Base-by-base conservation (phyloP, 2,329 filamentous ascomycete species). In the Periconia sp. region DNA sequence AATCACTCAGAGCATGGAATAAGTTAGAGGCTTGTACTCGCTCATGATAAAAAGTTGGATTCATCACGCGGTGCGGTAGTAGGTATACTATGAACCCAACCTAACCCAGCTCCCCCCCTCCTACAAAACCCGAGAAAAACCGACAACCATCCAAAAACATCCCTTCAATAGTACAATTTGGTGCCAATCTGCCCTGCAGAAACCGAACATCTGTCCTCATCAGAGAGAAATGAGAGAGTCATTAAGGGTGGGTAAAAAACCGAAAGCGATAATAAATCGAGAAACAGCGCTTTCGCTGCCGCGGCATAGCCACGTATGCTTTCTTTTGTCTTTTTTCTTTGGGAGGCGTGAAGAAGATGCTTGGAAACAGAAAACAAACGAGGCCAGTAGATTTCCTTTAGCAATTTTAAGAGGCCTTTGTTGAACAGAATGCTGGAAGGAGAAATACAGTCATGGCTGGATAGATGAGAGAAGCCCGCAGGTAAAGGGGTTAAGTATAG, bases 101-200 rank as follows among this genome's bases (percentile, higher is more conserved):
- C 18, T 13, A 24, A 31, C 10, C 17, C 9, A 32, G 33, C 26
- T 38, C 34, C 35, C 17, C 15, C 16, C 18, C 5, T 12, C 36
- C 36, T 33, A 42, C 30, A 46, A 40, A 40, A 42, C 43, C 35
- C 37, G 38, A n/a, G n/a, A 42, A 36, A 18, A 33, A 33, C 23
- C 29, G 24, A 48, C 22, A 48, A 50, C 34, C 43, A 23, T 29
- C 28, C 36, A 18, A 41, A 37, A 42, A n/a, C n/a, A n/a, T n/a
- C n/a, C n/a, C n/a, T 39, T 49, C 46, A 47, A 42, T 53, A 46
- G 40, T 59, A 56, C 59, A 64, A 60, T 61, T 54, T 63, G 44
- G 44, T 44, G 40, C 47, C 50, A 48, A 31, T 57, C 54, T 56
- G 52, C 48, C 55, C 44, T 39, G 52, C 50, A 56, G 50, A 52